Evolutionary conservation across 768 basidiomycete species (phyloP).

Genomic region (Auricularia heimuer): DNA sequence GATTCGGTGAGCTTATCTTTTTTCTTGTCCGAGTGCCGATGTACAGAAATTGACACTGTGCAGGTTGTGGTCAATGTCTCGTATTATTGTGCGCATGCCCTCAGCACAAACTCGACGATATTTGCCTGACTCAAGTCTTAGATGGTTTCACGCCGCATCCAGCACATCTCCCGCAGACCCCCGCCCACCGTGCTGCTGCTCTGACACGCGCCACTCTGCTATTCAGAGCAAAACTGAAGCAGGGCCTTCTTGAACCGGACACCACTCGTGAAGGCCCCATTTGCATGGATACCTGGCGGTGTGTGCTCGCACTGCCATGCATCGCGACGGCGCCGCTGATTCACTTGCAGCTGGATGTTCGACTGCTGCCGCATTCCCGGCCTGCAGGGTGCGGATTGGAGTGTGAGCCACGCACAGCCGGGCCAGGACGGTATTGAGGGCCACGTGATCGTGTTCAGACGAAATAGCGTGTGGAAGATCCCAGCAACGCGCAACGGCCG

Average conservation of each 20-base stretch:
- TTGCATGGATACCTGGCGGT: slow-evolving; percentile 87
- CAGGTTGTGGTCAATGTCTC: slow-evolving; percentile 83
- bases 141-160: slow-evolving; percentile 73
- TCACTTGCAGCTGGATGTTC: slow-evolving; percentile 69
- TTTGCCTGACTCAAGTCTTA: slow-evolving; percentile 18
- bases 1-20: slow-evolving; percentile 51
- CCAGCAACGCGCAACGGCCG: slow-evolving; percentile 44
- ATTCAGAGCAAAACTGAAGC: slow-evolving; percentile 61
- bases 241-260: slow-evolving; percentile 57
- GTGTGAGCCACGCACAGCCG: slow-evolving; percentile 51
- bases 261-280: slow-evolving; percentile 55
- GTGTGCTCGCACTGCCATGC: slow-evolving; percentile 7
- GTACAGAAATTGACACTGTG: slow-evolving; percentile 3
- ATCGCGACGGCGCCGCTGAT: neutral
- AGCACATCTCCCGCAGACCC: slow-evolving; percentile 43
- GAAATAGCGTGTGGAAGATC: slow-evolving; percentile 78
- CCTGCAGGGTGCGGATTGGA: slow-evolving; percentile 65
- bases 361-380: slow-evolving; percentile 81
- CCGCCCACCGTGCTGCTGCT: slow-evolving; percentile 59
- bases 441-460: slow-evolving; percentile 78
- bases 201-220: slow-evolving; percentile 63
- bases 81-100: slow-evolving; percentile 65
- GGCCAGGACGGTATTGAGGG: slow-evolving; percentile 54
- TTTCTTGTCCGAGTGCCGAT: neutral
- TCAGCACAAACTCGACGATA: neutral